Evolutionary conservation across 2,329 filamentous ascomycete species (phyloP), one percentile per base, ranked within the genome.

Genomic region (Atkinsonella hypoxylon): DNA sequence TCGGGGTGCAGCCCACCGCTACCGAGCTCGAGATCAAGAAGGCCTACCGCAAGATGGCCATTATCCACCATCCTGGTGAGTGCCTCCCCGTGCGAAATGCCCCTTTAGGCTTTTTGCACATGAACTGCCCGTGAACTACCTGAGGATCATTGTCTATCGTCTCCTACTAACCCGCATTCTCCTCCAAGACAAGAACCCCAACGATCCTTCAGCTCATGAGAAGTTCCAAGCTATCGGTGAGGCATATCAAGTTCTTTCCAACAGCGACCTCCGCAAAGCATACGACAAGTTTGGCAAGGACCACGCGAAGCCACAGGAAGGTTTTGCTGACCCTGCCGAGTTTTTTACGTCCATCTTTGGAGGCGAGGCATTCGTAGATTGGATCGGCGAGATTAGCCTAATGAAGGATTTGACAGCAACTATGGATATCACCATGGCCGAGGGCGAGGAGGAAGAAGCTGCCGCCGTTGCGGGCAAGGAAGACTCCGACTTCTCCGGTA

Each of bases 281-380:
- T 98, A 98, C 74, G 93, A 98, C 71, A 95, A 95, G 70, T 91
- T 83, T 75, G 93, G 93, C 66, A 97, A 97, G 71, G 93, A 98
- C 62, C 82, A 88, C 58, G 90, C 93, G 6, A 87, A 91, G 64
- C 93, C 93, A 0, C 82, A 83, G 60, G 87, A 89, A 61, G 93
- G 93, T 55, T 98, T 98, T 67, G 87, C 87, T 74, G 93, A 98
- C 67, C 93, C 93, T 1, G 79, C 89, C 56, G 93, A 98, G 70
- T 98, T 98, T 78, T 98, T 98, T 72, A 87, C 87, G 62, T 94
- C 90, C 75, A 98, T 98, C 60, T 98, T 98, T 64, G 93, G 93
- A 59, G 93, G 93, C 54, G 91, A 96, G 61, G 89, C 91, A 12
- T 98, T 98, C 63, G 76, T 85, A 54, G 91, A 98, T 73, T 89